Base-by-base conservation (phyloP, 1,284 basidiomycete species). In the Cutaneotrichosporon dermatis region DNA sequence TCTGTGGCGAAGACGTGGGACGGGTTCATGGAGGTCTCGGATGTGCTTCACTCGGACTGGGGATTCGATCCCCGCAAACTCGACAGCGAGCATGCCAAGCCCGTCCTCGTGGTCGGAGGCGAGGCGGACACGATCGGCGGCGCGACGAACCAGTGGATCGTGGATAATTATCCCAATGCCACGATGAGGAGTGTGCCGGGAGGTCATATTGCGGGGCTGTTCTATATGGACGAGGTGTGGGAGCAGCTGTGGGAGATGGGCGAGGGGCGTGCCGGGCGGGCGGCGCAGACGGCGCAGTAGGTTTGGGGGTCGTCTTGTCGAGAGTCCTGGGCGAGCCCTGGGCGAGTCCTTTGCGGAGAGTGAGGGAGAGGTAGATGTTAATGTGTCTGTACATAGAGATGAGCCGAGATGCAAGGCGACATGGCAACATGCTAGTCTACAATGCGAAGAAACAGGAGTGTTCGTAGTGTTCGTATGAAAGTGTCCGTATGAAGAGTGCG, bases 21-120 rank as follows among this genome's bases (percentile, higher is more conserved):
- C 54, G 85, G 84, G 2, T 83, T 83, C 65, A 71, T 81, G 62
- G 80, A 82, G 54, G 67, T 80, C 50, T 60, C 80, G 5, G 66
- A 74, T 33, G 71, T 83, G 44, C 71, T 83, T 54, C 82, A 84
- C 51, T 80, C 80, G 33, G 82, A 82, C 59, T 86, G 85, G 85
- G 82, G 80, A 37, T 83, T 83, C 61, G 66, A 65, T 36, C 82
- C 82, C 7, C 70, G 73, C 37, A 63, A 65, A 6, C 68, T 83
- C 51, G 80, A 83, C 63, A 80, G 78, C 44, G 78, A 76, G n/a
- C 80, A 83, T 61, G 73, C 69, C 51, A 79, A 79, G 40, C 80
- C 79, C 2, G 79, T 84, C 16, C 69, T 84, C 40, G 57, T 86
- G 25, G 79, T 82, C 37, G 68, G 80, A 6, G 70, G 78, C 15